phyloP scores from a whole-genome alignment of 768 basidiomycete genomes.

The Boletus vermiculosoides region DNA sequence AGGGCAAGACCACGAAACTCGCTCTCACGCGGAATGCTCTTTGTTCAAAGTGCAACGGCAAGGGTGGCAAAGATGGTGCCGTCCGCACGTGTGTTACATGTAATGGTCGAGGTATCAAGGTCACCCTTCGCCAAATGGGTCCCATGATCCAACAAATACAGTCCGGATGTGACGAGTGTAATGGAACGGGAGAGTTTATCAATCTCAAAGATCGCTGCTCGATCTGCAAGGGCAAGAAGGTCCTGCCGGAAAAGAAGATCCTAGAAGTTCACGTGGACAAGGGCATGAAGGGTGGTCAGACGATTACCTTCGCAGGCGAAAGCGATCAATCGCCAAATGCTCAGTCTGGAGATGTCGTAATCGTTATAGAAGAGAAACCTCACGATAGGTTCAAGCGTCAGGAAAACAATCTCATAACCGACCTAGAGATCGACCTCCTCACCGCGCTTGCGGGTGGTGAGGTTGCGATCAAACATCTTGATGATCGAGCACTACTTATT shows the following conservation, averaged over 20 bases:
- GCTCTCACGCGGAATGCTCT: constrained; percentile 94
- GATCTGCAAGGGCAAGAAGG: constrained; percentile 94
- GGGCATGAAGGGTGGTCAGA: constrained; percentile 94
- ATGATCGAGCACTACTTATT: constrained; percentile 85
- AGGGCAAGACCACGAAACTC: constrained; percentile 97
- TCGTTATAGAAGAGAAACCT: constrained; percentile 89
- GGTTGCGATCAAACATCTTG: constrained; percentile 88
- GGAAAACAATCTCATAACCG: constrained; percentile 82
- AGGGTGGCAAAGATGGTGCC: constrained; percentile 96
- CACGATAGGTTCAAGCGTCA: constrained; percentile 87
- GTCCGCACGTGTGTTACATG: constrained; percentile 77
- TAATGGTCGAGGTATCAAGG: constrained; percentile 85
- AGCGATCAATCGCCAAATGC: constrained; percentile 89
- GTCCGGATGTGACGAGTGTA: constrained; percentile 90
- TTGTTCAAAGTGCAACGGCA: constrained; percentile 91
- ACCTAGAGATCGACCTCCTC: constrained; percentile 90
- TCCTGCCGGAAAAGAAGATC: constrained; percentile 90
- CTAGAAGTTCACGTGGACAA: constrained; percentile 98
- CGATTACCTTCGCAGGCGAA: constrained; percentile 84
- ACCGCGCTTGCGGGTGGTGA: constrained; percentile 92
- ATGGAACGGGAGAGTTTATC: constrained; percentile 93
- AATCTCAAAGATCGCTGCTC: constrained; percentile 90
- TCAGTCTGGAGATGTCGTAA: constrained; percentile 91
- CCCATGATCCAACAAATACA: constrained; percentile 99
- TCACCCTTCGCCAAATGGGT: constrained; percentile 95